A percentile compares a stretch with the other conserved stretches of the same genome.
Evolutionary conservation across 2,329 filamentous ascomycete genomes (phyloP).

Genomic region (Trichoderma sp.): DNA sequence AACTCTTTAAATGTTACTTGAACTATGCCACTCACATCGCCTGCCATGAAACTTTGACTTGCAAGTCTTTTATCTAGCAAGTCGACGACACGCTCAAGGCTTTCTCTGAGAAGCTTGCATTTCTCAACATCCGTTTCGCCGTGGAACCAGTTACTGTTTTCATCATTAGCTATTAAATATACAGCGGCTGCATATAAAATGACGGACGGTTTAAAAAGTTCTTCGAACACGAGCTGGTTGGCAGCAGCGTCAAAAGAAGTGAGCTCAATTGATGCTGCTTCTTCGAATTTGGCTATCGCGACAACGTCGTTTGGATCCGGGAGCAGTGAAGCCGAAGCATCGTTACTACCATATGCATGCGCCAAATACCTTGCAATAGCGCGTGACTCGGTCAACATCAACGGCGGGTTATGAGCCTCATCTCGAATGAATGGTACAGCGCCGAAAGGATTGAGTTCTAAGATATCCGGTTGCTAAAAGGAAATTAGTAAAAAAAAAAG

Average conservation of each 20-base stretch:
- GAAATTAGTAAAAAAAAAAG: neutral
- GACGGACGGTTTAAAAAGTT: slow-evolving; percentile 5
- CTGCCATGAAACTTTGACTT: neutral
- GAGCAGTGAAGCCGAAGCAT: neutral
- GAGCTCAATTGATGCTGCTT: slow-evolving; percentile 14
- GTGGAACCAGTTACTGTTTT: neutral
- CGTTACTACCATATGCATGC: neutral
- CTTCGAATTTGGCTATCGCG: slow-evolving; percentile 10
- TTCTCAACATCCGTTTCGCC: slow-evolving; percentile 2
- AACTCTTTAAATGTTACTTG: neutral
- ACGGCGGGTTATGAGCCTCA: neutral
- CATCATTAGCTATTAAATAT: neutral
- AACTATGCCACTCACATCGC: slow-evolving; percentile 3
- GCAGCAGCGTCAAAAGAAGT: slow-evolving; percentile 8
- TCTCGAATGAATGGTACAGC: slow-evolving; percentile 15
- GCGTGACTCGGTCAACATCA: slow-evolving; percentile 9
- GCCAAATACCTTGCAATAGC: slow-evolving; percentile 12
- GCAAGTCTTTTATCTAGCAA: slow-evolving; percentile 4
- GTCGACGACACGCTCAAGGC: neutral
- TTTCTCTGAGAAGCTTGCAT: neutral
- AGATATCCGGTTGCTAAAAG: slow-evolving; percentile 3
- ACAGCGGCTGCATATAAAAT: neutral
- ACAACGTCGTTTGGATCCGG: neutral
- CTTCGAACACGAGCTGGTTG: slow-evolving; percentile 4
- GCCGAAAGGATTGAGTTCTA: neutral